These are phyloP conservation scores for Penicillium sclerotigenum DNA, from an alignment of 2,329 filamentous ascomycete species.

Conservation along the genomic window DNA sequence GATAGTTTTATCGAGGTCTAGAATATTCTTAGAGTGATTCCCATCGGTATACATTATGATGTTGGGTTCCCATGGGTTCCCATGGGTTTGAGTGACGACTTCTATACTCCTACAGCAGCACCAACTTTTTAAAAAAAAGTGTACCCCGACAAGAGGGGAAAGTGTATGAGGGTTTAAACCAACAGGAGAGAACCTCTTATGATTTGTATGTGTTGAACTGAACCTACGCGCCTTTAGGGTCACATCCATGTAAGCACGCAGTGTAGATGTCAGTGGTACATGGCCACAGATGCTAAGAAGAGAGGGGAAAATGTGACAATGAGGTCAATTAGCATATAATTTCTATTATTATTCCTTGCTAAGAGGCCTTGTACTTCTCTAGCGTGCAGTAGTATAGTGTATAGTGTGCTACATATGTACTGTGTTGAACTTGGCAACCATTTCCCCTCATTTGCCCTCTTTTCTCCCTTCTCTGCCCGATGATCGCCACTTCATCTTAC, in stretches of 20 bases:
- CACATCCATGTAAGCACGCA: background rate
- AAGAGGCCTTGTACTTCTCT: background rate
- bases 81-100: background rate
- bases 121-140: background rate
- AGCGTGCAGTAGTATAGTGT: slow-evolving; percentile 1
- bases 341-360: background rate
- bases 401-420: background rate
- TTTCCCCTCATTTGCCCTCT: background rate
- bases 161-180: background rate
- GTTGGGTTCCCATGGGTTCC: background rate
- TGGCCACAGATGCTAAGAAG: background rate
- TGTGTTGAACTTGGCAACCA: background rate
- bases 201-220: background rate
- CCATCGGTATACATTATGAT: background rate
- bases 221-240: slow-evolving; percentile 3
- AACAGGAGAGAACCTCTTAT: background rate
- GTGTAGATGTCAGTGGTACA: background rate
- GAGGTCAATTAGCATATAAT: slow-evolving; percentile 7
- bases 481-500: background rate
- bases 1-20: background rate
- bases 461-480: background rate
- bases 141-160: background rate
- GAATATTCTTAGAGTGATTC: background rate
- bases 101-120: background rate
- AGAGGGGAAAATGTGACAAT: background rate